Evolutionary conservation across 129 eudicot species (phyloP).

Genomic region (Saposhnikovia divaricata): DNA sequence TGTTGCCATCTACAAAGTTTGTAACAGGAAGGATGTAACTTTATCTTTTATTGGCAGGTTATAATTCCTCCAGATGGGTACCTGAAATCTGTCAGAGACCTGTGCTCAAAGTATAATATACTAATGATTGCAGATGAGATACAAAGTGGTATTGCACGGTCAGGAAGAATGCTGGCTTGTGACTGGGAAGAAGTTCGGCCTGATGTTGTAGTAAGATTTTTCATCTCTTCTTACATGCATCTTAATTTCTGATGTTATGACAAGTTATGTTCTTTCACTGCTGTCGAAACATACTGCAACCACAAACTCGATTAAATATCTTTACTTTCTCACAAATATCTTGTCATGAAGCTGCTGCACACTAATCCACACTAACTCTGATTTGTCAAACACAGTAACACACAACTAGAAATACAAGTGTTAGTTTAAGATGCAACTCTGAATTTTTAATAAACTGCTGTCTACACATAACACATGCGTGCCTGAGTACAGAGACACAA

Average conservation of each 20-base stretch:
- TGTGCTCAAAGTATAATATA: conserved; percentile 72
- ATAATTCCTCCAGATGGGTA: conserved; percentile 91
- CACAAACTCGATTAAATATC: not conserved
- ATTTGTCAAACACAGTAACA: not conserved
- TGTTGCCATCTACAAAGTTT: not conserved
- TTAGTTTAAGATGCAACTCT: not conserved
- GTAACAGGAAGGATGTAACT: not conserved
- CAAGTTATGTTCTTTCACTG: not conserved
- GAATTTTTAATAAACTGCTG: not conserved
- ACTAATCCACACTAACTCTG: not conserved
- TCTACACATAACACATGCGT: not conserved
- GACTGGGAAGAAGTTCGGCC: conserved; percentile 98
- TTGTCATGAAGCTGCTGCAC: not conserved
- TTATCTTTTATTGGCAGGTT: conserved; percentile 45
- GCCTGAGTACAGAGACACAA: not conserved
- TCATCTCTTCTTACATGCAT: not conserved
- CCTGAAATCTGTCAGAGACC: conserved; percentile 80
- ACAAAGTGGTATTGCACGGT: conserved; percentile 92
- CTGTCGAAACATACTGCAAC: not conserved
- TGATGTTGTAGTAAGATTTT: conserved; percentile 70
- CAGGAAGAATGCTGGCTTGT: conserved; percentile 93
- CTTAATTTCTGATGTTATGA: not conserved
- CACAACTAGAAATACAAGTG: not conserved
- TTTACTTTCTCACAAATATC: not conserved
- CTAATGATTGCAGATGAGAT: conserved; percentile 98